Base-by-base conservation (phyloP, 345 rosid genomes). In the Limnanthes douglasii region DNA sequence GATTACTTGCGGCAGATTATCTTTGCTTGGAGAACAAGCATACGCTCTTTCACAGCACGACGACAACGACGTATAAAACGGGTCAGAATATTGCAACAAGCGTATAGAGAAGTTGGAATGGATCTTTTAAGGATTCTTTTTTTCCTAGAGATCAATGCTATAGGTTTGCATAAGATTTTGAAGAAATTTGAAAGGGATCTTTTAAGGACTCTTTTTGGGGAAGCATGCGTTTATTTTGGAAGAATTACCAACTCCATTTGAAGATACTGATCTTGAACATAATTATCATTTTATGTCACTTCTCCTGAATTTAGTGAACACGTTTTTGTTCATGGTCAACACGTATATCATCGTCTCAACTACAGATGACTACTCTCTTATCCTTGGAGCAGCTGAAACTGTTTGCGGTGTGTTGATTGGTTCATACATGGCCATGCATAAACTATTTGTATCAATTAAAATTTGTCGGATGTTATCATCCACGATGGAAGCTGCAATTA, bases 371-470 rank as follows among this genome's bases (percentile, higher is more conserved):
- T 76, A 76, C 63, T 70, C 94, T 11, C 47, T 63, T 29, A 63
- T 66, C 54, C 84, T 75, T 47, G 86, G 81, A 39, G 86, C 94
- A n/a, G n/a, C n/a, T n/a, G n/a, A n/a, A n/a, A n/a, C n/a, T n/a
- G n/a, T n/a, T n/a, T n/a, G n/a, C n/a, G 83, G 93, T 40, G 41
- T 73, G 36, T 68, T 81, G 11, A 76, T 81, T 34, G 93, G 93
- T 21, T 60, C 86, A n/a, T n/a, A n/a, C 26, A 81, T 81, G 93
- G 93, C 93, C 34, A 68, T 76, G 48, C 86, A 86, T 6, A 83
- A 81, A 53, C 51, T 81, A 51, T 70, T 81, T 43, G 73, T 86
- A 22, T 81, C 93, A 1, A 72, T 81, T 41, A 75, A 81, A 81
- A 81, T n/a, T n/a, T n/a, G n/a, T n/a, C n/a, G n/a, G n/a, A n/a